A percentile compares a stretch with the other conserved stretches of the same genome.
These are phyloP conservation scores for Colletotrichum sp. DNA, from an alignment of 2,329 filamentous ascomycete genomes.

Conservation along the genomic window DNA sequence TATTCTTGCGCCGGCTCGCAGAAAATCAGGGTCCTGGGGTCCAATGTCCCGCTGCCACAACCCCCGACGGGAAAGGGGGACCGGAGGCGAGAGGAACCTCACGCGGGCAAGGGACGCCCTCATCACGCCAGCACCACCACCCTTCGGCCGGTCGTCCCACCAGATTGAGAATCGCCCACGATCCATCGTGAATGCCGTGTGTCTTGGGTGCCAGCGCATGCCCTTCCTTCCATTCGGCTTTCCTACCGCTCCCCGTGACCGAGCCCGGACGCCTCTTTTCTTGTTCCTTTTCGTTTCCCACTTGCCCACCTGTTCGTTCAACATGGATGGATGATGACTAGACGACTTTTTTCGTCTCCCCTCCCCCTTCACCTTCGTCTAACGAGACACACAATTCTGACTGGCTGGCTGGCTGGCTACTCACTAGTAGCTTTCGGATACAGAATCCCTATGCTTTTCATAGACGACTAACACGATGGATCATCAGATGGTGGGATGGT, in stretches of 20 bases:
- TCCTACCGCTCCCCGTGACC: neutral
- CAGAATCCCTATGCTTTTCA: neutral
- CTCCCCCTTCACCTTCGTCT: neutral
- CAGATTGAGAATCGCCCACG: neutral
- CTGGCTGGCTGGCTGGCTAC: neutral
- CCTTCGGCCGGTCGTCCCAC: neutral
- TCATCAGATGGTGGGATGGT: neutral
- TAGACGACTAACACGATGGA: neutral
- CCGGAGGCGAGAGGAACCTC: neutral
- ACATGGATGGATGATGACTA: neutral
- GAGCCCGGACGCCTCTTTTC: neutral
- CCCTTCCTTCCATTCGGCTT: neutral
- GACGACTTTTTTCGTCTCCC: neutral
- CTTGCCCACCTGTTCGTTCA: neutral
- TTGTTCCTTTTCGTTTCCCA: neutral
- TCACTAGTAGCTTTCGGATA: neutral
- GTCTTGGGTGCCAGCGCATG: neutral
- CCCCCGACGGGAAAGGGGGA: neutral
- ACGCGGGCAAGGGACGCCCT: neutral
- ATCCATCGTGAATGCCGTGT: neutral
- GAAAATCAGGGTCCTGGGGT: constrained; percentile 9
- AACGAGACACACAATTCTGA: neutral
- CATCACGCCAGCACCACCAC: neutral
- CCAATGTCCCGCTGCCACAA: neutral
- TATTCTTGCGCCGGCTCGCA: neutral